Percentiles rank a stretch among this genome's conserved stretches.
phyloP scores from a whole-genome alignment of 1,284 basidiomycete species.

The Austroboletus niveus region DNA sequence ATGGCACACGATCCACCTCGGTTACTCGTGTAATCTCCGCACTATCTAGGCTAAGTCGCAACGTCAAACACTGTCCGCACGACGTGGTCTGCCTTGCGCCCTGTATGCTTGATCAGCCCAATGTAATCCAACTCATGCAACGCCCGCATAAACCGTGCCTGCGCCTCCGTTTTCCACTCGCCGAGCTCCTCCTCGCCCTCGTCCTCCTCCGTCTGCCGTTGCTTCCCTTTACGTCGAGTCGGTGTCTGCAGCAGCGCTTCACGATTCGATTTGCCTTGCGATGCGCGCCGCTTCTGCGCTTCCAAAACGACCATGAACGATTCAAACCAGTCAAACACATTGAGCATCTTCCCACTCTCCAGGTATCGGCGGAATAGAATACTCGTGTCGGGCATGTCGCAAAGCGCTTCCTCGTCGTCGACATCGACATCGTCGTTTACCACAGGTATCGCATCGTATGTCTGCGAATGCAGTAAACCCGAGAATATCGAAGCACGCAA shows the following conservation, averaged over 20 bases:
- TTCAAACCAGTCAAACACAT: conserved; percentile 80
- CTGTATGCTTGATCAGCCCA: conserved; percentile 76
- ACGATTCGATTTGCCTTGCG: conserved; percentile 14
- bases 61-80: conserved; percentile 65
- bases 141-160: conserved; percentile 73
- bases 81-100: conserved; percentile 73
- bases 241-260: conserved; percentile 15
- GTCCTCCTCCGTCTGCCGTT: conserved; percentile 20
- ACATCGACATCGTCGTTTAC: conserved; percentile 10
- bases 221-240: conserved; percentile 31
- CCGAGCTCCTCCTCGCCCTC: conserved; percentile 44
- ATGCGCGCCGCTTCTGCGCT: conserved; percentile 39
- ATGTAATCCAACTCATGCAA: conserved; percentile 77
- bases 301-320: conserved; percentile 65
- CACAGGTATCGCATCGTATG: conserved; percentile 35
- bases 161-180: conserved; percentile 59
- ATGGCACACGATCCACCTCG: no score
- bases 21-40: no score
- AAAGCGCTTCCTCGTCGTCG: conserved; percentile 34
- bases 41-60: conserved; percentile 29
- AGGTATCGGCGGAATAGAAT: conserved; percentile 74
- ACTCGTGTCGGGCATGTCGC: conserved; percentile 63
- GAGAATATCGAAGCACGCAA: conserved; percentile 56
- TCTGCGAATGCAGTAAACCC: conserved; percentile 58
- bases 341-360: conserved; percentile 75